These are phyloP conservation scores for Yamadazyma triangularis DNA, from an alignment of 1,139 yeast species.

Conservation along the genomic window DNA sequence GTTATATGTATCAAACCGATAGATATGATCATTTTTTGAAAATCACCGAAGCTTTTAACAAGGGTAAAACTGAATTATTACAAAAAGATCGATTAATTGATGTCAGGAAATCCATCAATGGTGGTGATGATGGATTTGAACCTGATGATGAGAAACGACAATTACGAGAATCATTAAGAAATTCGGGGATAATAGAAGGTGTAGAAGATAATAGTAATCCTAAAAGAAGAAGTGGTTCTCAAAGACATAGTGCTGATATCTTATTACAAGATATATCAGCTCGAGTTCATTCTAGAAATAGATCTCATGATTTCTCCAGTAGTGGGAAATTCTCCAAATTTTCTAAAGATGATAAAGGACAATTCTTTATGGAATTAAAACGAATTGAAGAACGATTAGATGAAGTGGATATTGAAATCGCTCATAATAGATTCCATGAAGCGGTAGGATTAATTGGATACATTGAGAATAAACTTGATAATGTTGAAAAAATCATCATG, in stretches of 20 bases:
- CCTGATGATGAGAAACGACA: constrained; percentile 36
- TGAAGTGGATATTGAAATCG: constrained; percentile 62
- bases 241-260: constrained; percentile 35
- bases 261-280: constrained; percentile 51
- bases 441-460: constrained; percentile 51
- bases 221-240: constrained; percentile 25
- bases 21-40: constrained; percentile 55
- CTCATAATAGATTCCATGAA: constrained; percentile 53
- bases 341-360: constrained; percentile 18
- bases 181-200: constrained; percentile 30
- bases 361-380: constrained; percentile 41
- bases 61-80: constrained; percentile 60
- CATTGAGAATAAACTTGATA: constrained; percentile 31
- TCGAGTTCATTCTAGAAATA: constrained; percentile 51
- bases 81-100: constrained; percentile 44
- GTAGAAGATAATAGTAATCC: constrained; percentile 14
- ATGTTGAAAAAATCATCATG: constrained; percentile 17
- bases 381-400: constrained; percentile 59
- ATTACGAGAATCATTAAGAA: constrained; percentile 37
- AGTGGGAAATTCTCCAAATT: constrained; percentile 13
- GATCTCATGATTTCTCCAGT: constrained; percentile 44
- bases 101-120: constrained; percentile 14
- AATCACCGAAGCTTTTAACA: constrained; percentile 54
- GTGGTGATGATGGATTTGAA: constrained; percentile 14
- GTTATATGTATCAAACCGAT: constrained; percentile 64